A percentile compares a stretch with the other conserved stretches of the same genome.
phyloP scores from a whole-genome alignment of 192 early-diverging fungal genomes.

The Backusella parvicylindrica region DNA sequence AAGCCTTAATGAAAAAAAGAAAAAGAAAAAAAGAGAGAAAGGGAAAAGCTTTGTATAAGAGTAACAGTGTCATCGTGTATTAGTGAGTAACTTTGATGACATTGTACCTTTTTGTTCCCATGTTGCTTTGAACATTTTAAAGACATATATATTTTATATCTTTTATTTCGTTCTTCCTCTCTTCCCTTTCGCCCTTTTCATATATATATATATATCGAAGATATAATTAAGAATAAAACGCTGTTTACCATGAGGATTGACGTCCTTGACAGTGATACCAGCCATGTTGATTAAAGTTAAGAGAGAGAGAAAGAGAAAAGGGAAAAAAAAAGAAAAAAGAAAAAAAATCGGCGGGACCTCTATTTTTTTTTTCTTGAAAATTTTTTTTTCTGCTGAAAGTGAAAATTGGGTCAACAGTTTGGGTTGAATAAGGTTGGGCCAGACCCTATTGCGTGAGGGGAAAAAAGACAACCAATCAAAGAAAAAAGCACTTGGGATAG shows the following conservation, averaged over 20 bases:
- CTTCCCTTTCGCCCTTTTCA: not conserved
- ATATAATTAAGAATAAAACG: not conserved
- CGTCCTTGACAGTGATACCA: conserved; percentile 19
- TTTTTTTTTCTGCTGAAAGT: not conserved
- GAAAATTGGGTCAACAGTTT: not conserved
- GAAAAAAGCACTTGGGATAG: no score
- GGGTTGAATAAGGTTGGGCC: not conserved
- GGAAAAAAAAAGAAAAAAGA: not conserved
- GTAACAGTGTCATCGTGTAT: not conserved
- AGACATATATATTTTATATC: not conserved
- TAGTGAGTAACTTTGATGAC: not conserved
- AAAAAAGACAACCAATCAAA: not conserved
- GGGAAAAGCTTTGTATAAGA: not conserved
- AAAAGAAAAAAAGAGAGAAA: not conserved
- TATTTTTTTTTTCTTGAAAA: not conserved
- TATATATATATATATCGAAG: not conserved
- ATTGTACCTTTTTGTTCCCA: not conserved
- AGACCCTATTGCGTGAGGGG: not conserved
- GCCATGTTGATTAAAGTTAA: conserved; percentile 7
- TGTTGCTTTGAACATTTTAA: not conserved
- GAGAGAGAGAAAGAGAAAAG: conserved; percentile 4
- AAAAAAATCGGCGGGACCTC: not conserved
- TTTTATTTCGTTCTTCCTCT: not conserved
- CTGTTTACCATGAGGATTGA: conserved; percentile 13
- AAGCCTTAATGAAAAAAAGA: not conserved